Evolutionary conservation across 768 basidiomycete species (phyloP).

Genomic region (Pisolithus microcarpus): DNA sequence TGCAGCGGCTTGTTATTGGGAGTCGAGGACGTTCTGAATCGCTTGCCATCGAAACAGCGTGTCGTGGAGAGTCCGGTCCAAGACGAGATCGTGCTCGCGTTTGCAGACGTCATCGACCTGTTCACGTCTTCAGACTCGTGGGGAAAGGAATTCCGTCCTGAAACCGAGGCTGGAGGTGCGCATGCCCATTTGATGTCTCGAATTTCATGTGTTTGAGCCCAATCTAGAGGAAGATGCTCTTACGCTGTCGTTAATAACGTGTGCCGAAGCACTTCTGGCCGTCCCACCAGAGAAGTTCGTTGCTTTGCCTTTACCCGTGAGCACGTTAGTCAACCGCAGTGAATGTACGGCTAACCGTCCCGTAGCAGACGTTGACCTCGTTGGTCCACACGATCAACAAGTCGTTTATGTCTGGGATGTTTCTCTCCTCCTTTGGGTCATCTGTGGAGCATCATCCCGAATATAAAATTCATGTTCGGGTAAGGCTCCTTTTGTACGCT

Average conservation of each 20-base stretch:
- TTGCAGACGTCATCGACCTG: conserved; percentile 69
- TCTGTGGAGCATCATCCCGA: conserved; percentile 20
- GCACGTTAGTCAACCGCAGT: conserved; percentile 23
- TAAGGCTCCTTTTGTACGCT: neutral
- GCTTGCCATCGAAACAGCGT: conserved; percentile 22
- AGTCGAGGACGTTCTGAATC: conserved; percentile 43
- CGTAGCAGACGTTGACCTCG: conserved; percentile 24
- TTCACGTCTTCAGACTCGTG: conserved; percentile 43
- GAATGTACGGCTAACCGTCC: neutral
- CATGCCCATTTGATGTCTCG: neutral
- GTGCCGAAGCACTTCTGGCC: conserved; percentile 53
- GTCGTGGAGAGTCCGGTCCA: conserved; percentile 43
- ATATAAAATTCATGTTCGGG: conserved; percentile 15
- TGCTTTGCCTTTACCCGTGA: conserved; percentile 50
- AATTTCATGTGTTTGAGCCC: conserved; percentile 2
- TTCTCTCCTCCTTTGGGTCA: conserved; percentile 40
- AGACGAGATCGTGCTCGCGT: conserved; percentile 58
- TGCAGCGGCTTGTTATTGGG: conserved; percentile 61
- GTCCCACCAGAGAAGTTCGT: conserved; percentile 49
- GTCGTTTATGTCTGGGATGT: conserved; percentile 51
- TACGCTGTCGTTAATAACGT: conserved; percentile 40
- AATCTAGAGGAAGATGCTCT: conserved; percentile 35
- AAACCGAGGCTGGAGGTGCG: conserved; percentile 37
- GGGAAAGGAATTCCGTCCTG: conserved; percentile 64
- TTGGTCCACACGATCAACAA: conserved; percentile 42